phyloP scores from a whole-genome alignment of 306 rosid genomes.

The Corylus americana region DNA sequence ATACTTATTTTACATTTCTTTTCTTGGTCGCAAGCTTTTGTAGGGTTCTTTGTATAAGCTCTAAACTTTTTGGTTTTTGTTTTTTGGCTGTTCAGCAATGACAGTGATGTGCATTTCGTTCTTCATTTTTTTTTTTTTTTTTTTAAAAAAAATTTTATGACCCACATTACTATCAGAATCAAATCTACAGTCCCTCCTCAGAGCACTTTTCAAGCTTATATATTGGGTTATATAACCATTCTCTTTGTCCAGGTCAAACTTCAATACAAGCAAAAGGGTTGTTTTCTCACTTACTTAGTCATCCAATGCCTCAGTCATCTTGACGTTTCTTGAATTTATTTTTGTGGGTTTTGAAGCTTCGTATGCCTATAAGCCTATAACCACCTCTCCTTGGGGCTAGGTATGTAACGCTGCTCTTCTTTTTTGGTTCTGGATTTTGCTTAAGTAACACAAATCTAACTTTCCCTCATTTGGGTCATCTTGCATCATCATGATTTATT shows the following conservation, averaged over 20 bases:
- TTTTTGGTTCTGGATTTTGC: conserved; percentile 21
- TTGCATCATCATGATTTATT: neutral
- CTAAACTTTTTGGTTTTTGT: neutral
- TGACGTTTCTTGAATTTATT: neutral
- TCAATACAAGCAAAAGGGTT: conserved; percentile 5
- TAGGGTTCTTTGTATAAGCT: conserved; percentile 8
- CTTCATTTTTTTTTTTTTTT: conserved; percentile 11
- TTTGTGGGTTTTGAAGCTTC: conserved; percentile 23
- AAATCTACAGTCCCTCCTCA: conserved; percentile 21
- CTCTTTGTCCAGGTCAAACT: conserved; percentile 17
- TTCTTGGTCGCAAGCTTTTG: conserved; percentile 1
- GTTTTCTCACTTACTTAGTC: conserved; percentile 16
- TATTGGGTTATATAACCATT: conserved; percentile 18
- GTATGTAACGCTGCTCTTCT: conserved; percentile 17
- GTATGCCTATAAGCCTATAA: conserved; percentile 5
- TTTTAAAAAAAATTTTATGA: neutral
- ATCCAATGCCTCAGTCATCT: conserved; percentile 14
- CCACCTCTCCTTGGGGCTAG: neutral
- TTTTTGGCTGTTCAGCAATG: conserved; percentile 20
- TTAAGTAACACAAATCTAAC: neutral
- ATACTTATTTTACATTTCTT: conserved; percentile 1
- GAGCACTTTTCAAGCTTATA: conserved; percentile 22
- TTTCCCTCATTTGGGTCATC: neutral
- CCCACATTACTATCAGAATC: conserved; percentile 29
- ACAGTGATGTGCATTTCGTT: conserved; percentile 14